Base-by-base conservation (phyloP, 148 eudicot genomes). In the Simmondsia chinensis region DNA sequence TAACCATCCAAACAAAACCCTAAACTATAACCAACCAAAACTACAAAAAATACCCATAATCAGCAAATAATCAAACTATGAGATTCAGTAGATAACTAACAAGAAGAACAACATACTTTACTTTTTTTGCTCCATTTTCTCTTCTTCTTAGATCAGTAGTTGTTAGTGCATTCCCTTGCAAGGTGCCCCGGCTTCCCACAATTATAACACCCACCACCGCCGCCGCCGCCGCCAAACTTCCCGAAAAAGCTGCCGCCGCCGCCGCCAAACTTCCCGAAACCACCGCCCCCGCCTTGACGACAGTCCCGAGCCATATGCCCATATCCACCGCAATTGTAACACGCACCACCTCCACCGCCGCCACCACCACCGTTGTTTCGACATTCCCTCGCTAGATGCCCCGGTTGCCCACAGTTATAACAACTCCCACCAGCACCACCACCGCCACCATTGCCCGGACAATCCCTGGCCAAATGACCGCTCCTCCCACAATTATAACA, bases 241-340 rank as follows among this genome's bases (percentile, higher is more conserved):
- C 66, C 61, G 7, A 32, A 33, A 14, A 61, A 46, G 1, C 52
- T 48, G 6, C 66, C 43, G 18, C 11, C 16, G 5, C 54, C 62
- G 7, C 57, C 42, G 2, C 60, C 47, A 9, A 44, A 48, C 7
- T 39, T 34, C 6, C 52, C 74, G 12, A 16, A 9, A 4, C 45
- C 37, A n/a, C 43, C 41, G 6, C 50, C 64, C 16, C 39, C 61
- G 5, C 59, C 45, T 14, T 39, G 57, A 4, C 32, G 62, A 28
- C 80, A 75, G 22, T 75, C 73, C 59, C 80, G 70, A 12, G 80
- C 75, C 18, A 75, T 27, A 52, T 75, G 80, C n/a, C 80, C 80
- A 3, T 58, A 27, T 27, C 60, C 49, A 9, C 80, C 80, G 38
- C 80, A 75, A 21, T 70, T 75, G 33, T 65, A 70, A 42, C 80